Percentiles rank a stretch among this genome's conserved stretches.
Evolutionary conservation across 306 rosid species (phyloP).

Genomic region (Psophocarpus tetragonolobus): DNA sequence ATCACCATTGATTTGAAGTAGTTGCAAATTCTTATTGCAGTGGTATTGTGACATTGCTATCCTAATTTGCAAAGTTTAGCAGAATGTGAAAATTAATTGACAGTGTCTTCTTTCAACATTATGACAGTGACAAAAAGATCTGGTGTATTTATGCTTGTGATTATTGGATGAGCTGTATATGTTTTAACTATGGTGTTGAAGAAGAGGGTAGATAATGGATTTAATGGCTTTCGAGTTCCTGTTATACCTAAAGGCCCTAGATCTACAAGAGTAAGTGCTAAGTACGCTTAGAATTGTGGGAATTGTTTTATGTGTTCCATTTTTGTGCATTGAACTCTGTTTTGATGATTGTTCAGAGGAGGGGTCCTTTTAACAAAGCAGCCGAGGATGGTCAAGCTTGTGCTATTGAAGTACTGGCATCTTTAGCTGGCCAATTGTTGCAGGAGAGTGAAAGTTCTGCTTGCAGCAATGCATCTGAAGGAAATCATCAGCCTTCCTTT

Average conservation of each 20-base stretch:
- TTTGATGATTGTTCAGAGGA: conserved; percentile 62
- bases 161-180: conserved; percentile 60
- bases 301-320: conserved; percentile 22
- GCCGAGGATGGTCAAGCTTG: conserved; percentile 61
- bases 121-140: conserved; percentile 57
- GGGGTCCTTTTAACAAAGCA: conserved; percentile 43
- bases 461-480: conserved; percentile 78
- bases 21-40: conserved; percentile 3
- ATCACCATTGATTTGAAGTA: background rate
- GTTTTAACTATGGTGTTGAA: conserved; percentile 77
- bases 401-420: conserved; percentile 89
- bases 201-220: conserved; percentile 71
- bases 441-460: conserved; percentile 84
- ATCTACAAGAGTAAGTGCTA: conserved; percentile 78
- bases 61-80: background rate
- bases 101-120: conserved; percentile 27
- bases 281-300: conserved; percentile 33
- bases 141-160: conserved; percentile 43
- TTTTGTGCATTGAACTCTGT: conserved; percentile 20
- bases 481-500: conserved; percentile 45
- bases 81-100: conserved; percentile 33
- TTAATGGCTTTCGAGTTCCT: conserved; percentile 67
- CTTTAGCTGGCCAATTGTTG: conserved; percentile 87
- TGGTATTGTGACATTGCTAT: conserved; percentile 12
- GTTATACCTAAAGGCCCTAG: conserved; percentile 80